Base-by-base conservation (phyloP, 2,329 filamentous ascomycete genomes). In the Microsporum canis region DNA sequence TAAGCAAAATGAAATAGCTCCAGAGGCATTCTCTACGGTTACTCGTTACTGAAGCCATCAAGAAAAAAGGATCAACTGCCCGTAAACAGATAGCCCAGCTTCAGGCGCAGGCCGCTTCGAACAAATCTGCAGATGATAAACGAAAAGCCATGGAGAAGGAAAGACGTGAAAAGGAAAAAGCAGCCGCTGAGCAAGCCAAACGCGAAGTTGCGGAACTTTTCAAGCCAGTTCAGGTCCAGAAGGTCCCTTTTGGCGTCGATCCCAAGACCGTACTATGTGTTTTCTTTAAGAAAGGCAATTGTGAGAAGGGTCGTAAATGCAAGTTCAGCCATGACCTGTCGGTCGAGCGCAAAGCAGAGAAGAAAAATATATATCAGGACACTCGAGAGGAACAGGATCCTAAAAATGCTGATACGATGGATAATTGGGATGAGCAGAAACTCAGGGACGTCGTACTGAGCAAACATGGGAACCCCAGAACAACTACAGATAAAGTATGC, bases 341-440 rank as follows among this genome's bases (percentile, higher is more conserved):
- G 36, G 80, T 96, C 43, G 94, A 95, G 77, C 85, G 94, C 67
- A 97, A 96, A 81, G 85, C 87, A 5, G 88, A 91, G 71, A 99
- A 99, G 83, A 91, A 82, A 78, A 89, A 89, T 73, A 74, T 99
- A 65, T 99, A 99, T 76, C 86, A 87, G 62, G 94, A 99, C 72
- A 86, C 81, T 43, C 82, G 92, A 70, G 84, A 85, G 61, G 82
- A 84, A 60, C 84, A 84, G 38, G 85, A 88, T 60, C 84, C 84
- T 65, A 83, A 84, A 60, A 76, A 76, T 58, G 91, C 94, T 79
- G 94, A 99, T 76, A 94, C 89, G 1, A 96, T 95, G 75, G 91
- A 89, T 38, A 88, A 96, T 71, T 99, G 94, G 94, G 92, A 97
- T 72, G 95, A 99, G 74, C 92, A 95, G 73, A 96, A 97, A 77